Conservation (phyloP, 169 alveolate genomes). For the Sarcocystis neurona region DNA sequence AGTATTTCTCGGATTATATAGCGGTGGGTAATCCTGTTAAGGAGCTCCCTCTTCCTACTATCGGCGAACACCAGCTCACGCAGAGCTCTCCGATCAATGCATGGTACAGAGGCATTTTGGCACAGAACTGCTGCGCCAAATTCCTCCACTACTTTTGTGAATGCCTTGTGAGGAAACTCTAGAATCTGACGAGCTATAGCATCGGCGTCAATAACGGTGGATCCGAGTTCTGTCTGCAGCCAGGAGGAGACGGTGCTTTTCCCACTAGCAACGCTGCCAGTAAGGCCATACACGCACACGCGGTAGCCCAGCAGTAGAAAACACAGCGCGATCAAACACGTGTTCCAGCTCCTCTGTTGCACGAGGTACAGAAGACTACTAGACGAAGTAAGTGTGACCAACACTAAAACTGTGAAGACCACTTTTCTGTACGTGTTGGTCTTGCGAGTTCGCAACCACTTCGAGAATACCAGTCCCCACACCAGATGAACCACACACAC, state of each 20-base stretch:
- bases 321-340: too few relatives aligned
- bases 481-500: too few relatives aligned
- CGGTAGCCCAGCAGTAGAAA: constrained; percentile 16
- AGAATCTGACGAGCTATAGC: constrained; percentile 71
- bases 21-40: constrained; percentile 76
- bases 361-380: too few relatives aligned
- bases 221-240: constrained; percentile 48
- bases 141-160: constrained; percentile 63
- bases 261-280: constrained; percentile 78
- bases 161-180: constrained; percentile 65
- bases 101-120: constrained; percentile 57
- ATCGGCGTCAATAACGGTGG: constrained; percentile 74
- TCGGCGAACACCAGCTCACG: constrained; percentile 74
- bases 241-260: constrained; percentile 65
- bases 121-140: constrained; percentile 74
- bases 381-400: too few relatives aligned
- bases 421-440: too few relatives aligned
- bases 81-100: constrained; percentile 73
- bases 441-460: too few relatives aligned
- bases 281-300: constrained; percentile 62
- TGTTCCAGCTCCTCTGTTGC: too few relatives aligned
- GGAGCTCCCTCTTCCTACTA: constrained; percentile 62
- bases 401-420: too few relatives aligned
- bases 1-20: constrained; percentile 71
- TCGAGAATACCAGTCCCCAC: too few relatives aligned